Conservation (phyloP, 2,329 filamentous ascomycete species). For the Ophiostoma perfectum region DNA sequence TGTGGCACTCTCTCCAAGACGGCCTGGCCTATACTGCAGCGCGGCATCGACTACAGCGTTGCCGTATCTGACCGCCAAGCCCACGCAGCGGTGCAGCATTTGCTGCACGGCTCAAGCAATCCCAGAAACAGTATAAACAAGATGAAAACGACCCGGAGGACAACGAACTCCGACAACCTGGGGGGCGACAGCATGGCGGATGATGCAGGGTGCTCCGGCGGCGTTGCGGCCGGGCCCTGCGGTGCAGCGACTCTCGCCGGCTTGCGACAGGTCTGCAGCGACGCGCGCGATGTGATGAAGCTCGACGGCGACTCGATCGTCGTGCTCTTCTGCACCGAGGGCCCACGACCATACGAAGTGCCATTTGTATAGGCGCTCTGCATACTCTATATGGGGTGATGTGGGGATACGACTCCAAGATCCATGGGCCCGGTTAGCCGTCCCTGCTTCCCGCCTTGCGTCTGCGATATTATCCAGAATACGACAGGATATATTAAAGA, state of each 20-base stretch:
- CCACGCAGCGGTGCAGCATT: conserved; percentile 52
- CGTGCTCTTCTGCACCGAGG: conserved; percentile 25
- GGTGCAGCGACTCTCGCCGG: conserved; percentile 46
- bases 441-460: not conserved
- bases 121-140: not conserved
- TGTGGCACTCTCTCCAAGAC: conserved; percentile 63
- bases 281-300: conserved; percentile 19
- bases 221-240: conserved; percentile 32
- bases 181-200: not conserved
- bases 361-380: conserved; percentile 16
- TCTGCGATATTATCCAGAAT: not conserved
- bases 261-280: conserved; percentile 33
- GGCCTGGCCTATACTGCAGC: conserved; percentile 57
- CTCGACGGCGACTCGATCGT: conserved; percentile 20
- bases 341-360: conserved; percentile 21
- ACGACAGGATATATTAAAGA: not conserved
- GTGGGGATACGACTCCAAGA: not conserved
- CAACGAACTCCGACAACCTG: not conserved
- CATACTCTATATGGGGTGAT: not conserved
- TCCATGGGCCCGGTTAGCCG: not conserved
- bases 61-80: conserved; percentile 58
- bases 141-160: not conserved
- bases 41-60: conserved; percentile 55
- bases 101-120: conserved; percentile 34
- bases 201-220: not conserved